These are phyloP conservation scores for Eimeria praecox DNA, from an alignment of 169 alveolate species.

Conservation along the genomic window DNA sequence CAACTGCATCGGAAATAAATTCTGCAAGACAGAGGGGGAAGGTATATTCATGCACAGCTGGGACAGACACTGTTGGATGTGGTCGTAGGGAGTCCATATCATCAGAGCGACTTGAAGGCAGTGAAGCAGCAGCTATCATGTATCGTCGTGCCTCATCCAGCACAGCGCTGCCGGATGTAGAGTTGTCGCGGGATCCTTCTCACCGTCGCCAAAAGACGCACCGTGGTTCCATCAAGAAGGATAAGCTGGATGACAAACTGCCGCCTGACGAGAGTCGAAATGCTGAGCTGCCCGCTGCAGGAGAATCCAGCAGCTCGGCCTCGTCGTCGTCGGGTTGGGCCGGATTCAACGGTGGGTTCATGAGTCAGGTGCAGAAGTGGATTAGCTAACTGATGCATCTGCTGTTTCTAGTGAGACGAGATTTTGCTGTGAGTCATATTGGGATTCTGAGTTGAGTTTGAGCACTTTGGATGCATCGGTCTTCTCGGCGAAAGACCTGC, in stretches of 20 bases:
- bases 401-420: neutral
- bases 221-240: constrained; percentile 16
- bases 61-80: neutral
- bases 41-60: constrained; percentile 6
- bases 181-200: constrained; percentile 23
- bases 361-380: constrained; percentile 72
- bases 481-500: neutral
- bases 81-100: constrained; percentile 2
- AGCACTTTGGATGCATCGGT: neutral
- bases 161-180: constrained; percentile 46
- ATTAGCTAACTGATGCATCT: neutral
- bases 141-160: constrained; percentile 52
- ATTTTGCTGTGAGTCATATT: neutral
- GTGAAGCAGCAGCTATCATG: neutral
- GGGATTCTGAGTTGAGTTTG: neutral
- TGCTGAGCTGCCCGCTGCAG: constrained; percentile 20
- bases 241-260: neutral
- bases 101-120: constrained; percentile 11
- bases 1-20: constrained; percentile 22
- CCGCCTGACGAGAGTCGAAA: neutral
- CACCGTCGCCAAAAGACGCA: constrained; percentile 59
- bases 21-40: constrained; percentile 26
- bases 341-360: constrained; percentile 59
- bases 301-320: constrained; percentile 26
- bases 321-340: constrained; percentile 32